Evolutionary conservation across 2,329 filamentous ascomycete species (phyloP), one percentile per base, ranked within the genome.

Genomic region (Fusarium nisikadoi): DNA sequence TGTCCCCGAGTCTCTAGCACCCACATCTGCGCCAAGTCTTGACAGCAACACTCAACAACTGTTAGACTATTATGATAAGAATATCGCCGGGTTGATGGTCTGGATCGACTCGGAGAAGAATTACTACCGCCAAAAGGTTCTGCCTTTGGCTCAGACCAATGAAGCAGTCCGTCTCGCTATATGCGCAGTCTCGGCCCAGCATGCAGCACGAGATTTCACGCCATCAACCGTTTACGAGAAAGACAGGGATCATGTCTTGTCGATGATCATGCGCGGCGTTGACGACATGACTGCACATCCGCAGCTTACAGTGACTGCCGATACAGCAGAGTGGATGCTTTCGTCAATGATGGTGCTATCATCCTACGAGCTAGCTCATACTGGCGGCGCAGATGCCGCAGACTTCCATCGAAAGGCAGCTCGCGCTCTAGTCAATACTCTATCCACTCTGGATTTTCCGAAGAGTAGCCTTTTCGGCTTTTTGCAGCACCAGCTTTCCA

Each of bases 1-100:
- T 2, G 0, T 49, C 4, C 8, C 27, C 0, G 11, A 2, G 0
- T 5, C 29, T 13, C 5, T 5, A 13, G 16, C 5, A 23, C 17
- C 20, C 1, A 2, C 0, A 2, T 5, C 20, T 2, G 10, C 29
- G 4, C 14, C 10, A 13, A 19, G 5, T 13, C 0, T 17, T 5
- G 16, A 49, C 14, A 13, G 2, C 3, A 31, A 23, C 16, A 33
- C 8, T 3, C 46, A 31, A 1, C 16, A 33, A 2, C 20, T 49
- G 0, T 23, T 49, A 2, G 46, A 33, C 8, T 49, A 49, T 5
- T 49, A 49, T 7, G 46, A 23, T 4, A 49, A 33, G 27, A 33
- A 49, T 0, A 49, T 49, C 2, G 46, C 46, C 1, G 11, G 20
- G 2, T 0, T 49, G 2, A 49, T 49, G 46, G 46, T 49, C 46